Base-by-base conservation (phyloP, 2,329 filamentous ascomycete genomes). In the Penicillium verrucosum region DNA sequence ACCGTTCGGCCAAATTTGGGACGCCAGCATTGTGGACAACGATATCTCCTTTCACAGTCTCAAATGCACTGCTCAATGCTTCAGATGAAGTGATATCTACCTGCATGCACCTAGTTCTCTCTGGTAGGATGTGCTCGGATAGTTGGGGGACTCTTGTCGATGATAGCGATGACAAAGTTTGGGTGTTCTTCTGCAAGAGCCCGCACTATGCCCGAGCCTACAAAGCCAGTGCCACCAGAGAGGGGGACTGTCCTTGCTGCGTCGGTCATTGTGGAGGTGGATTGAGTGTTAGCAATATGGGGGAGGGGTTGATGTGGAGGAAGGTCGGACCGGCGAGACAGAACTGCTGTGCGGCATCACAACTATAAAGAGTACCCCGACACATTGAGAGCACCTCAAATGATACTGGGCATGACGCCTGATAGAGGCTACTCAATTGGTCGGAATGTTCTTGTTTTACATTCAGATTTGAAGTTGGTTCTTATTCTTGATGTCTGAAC, bases 21-120 rank as follows among this genome's bases (percentile, higher is more conserved):
- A 70, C 80, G 34, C 75, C 82, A 4, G 82, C 83, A 0, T 80
- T 79, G 54, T 86, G 83, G 11, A 85, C 71, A 9, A 85, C 77
- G 10, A 82, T 69, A 54, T 79, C 71, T 2, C 82, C 82, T 27
- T 66, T 70, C 9, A 73, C 70, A 51, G 72, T 62, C 12, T 68
- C 50, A 48, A 85, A 75, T 10, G 62, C 69, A 38, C 68, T 57
- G 23, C 50, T 52, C 46, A 76, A 63, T 48, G 70, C 56, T 11
- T 60, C 53, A 16, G 55, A 29, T 25, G 63, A 65, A 18, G 72
- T 74, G 32, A 78, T 63, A 55, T 78, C 73, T 8, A 67, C 70
- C 51, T 68, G 62, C 36, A 71, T 54, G 45, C 65, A 76, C 27
- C 57, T 37, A 29, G 65, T 59, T 2, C 60, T 42, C 34, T 61